A percentile compares a stretch with the other conserved stretches of the same genome.
These are phyloP conservation scores for Zopfochytrium polystomum DNA, from an alignment of 371 early-diverging fungal species.

Conservation along the genomic window DNA sequence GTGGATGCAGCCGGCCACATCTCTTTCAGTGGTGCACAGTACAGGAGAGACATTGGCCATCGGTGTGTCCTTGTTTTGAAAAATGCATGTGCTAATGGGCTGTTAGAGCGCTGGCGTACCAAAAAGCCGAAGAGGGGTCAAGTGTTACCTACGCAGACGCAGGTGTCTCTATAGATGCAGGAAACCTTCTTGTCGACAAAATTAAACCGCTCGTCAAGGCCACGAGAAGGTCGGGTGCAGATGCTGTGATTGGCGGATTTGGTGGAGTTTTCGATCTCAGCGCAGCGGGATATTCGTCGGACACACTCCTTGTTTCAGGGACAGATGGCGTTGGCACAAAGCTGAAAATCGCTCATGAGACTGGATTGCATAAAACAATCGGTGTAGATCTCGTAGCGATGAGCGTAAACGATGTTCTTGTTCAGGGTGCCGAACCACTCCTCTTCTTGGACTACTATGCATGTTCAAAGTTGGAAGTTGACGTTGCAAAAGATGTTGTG, in stretches of 20 bases:
- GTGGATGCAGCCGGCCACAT: conserved; percentile 23
- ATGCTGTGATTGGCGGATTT: conserved; percentile 96
- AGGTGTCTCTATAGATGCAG: conserved; percentile 94
- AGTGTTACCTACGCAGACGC: conserved; percentile 82
- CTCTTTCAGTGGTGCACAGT: conserved; percentile 79
- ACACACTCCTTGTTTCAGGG: conserved; percentile 90
- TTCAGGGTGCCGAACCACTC: conserved; percentile 98
- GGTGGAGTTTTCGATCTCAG: conserved; percentile 95
- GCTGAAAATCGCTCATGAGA: conserved; percentile 88
- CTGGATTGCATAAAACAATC: conserved; percentile 83
- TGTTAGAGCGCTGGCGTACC: conserved; percentile 16
- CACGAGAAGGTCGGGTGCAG: conserved; percentile 86
- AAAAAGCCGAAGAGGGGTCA: conserved; percentile 36
- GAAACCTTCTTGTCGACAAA: conserved; percentile 88
- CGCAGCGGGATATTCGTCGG: conserved; percentile 83
- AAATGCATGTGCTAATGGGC: conserved; percentile 1
- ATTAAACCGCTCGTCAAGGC: conserved; percentile 93
- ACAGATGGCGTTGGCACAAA: conserved; percentile 99
- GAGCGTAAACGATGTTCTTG: conserved; percentile 97
- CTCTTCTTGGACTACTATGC: conserved; percentile 98
- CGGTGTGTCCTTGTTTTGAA: conserved; percentile 30
- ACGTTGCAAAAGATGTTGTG: conserved; percentile 86
- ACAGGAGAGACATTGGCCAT: conserved; percentile 89
- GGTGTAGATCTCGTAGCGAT: conserved; percentile 95
- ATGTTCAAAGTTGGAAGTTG: conserved; percentile 87